Base-by-base conservation (phyloP, 352 stramenopile species). In the Globisporangium ultimum region DNA sequence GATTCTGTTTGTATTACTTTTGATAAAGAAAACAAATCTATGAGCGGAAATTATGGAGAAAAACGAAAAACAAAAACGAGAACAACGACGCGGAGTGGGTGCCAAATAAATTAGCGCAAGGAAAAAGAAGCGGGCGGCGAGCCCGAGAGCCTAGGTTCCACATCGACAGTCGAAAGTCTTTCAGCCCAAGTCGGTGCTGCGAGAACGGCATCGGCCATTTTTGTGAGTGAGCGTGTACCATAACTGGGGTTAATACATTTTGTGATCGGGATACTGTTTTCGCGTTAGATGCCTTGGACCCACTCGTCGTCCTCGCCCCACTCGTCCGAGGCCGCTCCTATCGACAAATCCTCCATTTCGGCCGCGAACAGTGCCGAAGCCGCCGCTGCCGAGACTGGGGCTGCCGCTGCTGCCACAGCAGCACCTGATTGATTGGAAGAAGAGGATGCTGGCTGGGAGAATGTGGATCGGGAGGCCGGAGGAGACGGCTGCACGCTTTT, bases 261-360 rank as follows among this genome's bases (percentile, higher is more conserved):
- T 36, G 28, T 36, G 28, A 32, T 32, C 24, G 24, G 2, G 5
- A 32, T 32, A 32, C 24, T 32, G 24, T 32, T 36, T 36, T 36
- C 28, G 4, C 28, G 17, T 74, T 69, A 89, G 53, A 89, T 83
- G 52, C 76, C 71, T 61, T 89, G 81, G 24, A 84, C 80, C 84
- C 84, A 93, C 65, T 93, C 84, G 64, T 93, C 84, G 61, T 91
- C 84, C 55, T 91, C 79, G 41, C 81, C 84, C 78, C 81, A 88
- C 56, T 88, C 79, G 48, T 85, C 78, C 8, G 67, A 64, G 13
- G 60, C 75, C 10, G 71, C 67, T 36, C 58, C 68, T 40, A 55
- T 60, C 42, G 71, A 71, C 12, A 88, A 57, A 36, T 91, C 84
- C 51, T 89, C 80, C 66, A 91, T 67, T 49, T 90, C 83, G 42